A percentile compares a stretch with the other conserved stretches of the same genome.
Conservation (phyloP, 2,329 filamentous ascomycete genomes). For the Epichloe festucae region DNA sequence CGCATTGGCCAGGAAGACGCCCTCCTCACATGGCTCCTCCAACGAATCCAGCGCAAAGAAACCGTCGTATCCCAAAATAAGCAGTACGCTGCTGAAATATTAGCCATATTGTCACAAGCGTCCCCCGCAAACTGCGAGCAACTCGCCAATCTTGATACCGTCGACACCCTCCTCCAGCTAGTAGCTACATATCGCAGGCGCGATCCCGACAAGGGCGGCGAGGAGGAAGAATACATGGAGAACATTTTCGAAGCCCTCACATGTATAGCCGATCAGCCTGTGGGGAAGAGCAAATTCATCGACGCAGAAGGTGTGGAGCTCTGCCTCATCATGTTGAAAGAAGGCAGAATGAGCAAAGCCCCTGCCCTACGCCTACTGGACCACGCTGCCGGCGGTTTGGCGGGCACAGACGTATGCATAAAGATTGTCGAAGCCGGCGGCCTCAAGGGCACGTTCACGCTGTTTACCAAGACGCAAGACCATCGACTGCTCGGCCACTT, state of each 20-base stretch:
- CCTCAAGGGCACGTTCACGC: slow-evolving; percentile 70
- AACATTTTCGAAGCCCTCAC: slow-evolving; percentile 83
- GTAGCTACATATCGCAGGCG: slow-evolving; percentile 73
- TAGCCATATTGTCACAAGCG: slow-evolving; percentile 77
- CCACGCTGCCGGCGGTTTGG: slow-evolving; percentile 49
- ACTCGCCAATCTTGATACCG: slow-evolving; percentile 53
- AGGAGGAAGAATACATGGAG: slow-evolving; percentile 91
- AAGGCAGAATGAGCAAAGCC: slow-evolving; percentile 71
- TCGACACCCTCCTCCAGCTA: slow-evolving; percentile 71
- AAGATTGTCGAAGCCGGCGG: slow-evolving; percentile 72
- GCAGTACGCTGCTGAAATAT: slow-evolving; percentile 83
- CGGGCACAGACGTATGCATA: slow-evolving; percentile 53
- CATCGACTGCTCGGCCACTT: slow-evolving; percentile 66
- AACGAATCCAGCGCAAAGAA: slow-evolving; percentile 59
- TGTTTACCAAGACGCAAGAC: slow-evolving; percentile 72
- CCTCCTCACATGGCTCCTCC: slow-evolving; percentile 65
- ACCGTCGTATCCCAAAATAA: slow-evolving; percentile 71
- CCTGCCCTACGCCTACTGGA: slow-evolving; percentile 73
- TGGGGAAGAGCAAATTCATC: slow-evolving; percentile 69
- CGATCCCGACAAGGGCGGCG: slow-evolving; percentile 72
- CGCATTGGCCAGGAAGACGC: slow-evolving; percentile 55
- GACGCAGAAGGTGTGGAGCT: slow-evolving; percentile 89
- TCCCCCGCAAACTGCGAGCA: slow-evolving; percentile 52
- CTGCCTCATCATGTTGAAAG: slow-evolving; percentile 79
- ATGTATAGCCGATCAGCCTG: slow-evolving; percentile 61